phyloP scores from a whole-genome alignment of 2,329 filamentous ascomycete genomes.

The Trichophyton simii region DNA sequence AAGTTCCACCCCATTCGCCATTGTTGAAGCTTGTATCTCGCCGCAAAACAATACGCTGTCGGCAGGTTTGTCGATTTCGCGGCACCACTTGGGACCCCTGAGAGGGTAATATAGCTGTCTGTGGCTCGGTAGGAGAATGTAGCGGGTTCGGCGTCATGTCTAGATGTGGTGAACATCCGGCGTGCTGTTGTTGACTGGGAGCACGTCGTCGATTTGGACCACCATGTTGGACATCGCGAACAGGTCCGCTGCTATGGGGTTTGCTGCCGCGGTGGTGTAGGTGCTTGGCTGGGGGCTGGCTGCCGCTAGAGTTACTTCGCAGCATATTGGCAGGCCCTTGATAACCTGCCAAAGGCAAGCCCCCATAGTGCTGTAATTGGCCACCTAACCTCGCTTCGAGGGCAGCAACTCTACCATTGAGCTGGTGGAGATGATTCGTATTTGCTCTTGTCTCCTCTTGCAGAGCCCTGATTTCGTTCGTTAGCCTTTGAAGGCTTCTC shows the following conservation, averaged over 20 bases:
- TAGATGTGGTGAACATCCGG: background rate
- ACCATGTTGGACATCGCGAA: background rate
- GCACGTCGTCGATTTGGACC: background rate
- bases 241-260: background rate
- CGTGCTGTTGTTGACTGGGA: background rate
- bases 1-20: slow-evolving; percentile 10
- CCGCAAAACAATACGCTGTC: background rate
- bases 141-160: background rate
- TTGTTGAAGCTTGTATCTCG: background rate
- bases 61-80: background rate
- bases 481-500: background rate
- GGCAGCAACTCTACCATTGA: slow-evolving; percentile 4
- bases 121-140: background rate
- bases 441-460: background rate
- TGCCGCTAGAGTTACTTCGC: background rate
- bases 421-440: background rate
- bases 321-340: background rate
- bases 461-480: background rate
- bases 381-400: slow-evolving; percentile 1
- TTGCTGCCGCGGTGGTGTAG: background rate
- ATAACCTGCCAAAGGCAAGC: background rate
- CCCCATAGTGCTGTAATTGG: background rate
- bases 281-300: background rate
- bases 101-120: background rate
- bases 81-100: background rate